These are phyloP conservation scores for Podila epicladia DNA, from an alignment of 192 early-diverging fungal genomes.

Conservation along the genomic window DNA sequence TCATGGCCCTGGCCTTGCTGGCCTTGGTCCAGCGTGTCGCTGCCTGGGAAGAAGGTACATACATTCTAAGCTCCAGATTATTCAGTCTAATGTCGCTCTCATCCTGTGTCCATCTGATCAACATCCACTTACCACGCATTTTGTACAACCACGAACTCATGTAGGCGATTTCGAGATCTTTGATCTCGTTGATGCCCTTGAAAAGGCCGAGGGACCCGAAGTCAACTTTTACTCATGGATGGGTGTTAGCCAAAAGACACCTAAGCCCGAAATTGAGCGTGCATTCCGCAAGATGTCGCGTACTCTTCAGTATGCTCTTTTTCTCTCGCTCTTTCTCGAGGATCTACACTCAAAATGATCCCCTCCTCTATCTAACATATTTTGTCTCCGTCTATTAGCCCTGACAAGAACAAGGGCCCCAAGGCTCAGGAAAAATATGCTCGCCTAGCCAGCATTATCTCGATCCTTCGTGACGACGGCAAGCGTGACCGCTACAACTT, in stretches of 20 bases:
- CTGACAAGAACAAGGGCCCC: conserved; percentile 74
- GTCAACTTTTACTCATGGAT: conserved; percentile 76
- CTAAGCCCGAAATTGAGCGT: conserved; percentile 65
- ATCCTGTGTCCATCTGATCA: conserved; percentile 7
- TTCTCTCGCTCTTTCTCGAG: background rate
- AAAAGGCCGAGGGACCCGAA: conserved; percentile 63
- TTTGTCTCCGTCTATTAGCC: conserved; percentile 44
- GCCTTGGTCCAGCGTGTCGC: conserved; percentile 36
- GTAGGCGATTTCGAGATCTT: conserved; percentile 85
- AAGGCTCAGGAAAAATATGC: conserved; percentile 69
- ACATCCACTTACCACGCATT: background rate
- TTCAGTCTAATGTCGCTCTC: background rate
- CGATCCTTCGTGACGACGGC: conserved; percentile 69
- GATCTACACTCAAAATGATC: background rate
- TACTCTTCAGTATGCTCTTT: conserved; percentile 67
- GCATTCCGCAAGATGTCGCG: conserved; percentile 76
- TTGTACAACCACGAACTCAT: conserved; percentile 7
- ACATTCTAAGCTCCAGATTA: background rate
- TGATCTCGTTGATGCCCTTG: conserved; percentile 81
- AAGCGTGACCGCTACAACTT: conserved; percentile 80
- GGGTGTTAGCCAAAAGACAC: conserved; percentile 59
- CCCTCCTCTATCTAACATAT: background rate
- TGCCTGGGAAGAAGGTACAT: conserved; percentile 51
- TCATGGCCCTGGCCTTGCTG: conserved; percentile 47
- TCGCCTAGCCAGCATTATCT: conserved; percentile 68